Percentiles rank a stretch among this genome's conserved stretches.
These are phyloP conservation scores for Collybia sordida DNA, from an alignment of 768 basidiomycete species.

Conservation along the genomic window DNA sequence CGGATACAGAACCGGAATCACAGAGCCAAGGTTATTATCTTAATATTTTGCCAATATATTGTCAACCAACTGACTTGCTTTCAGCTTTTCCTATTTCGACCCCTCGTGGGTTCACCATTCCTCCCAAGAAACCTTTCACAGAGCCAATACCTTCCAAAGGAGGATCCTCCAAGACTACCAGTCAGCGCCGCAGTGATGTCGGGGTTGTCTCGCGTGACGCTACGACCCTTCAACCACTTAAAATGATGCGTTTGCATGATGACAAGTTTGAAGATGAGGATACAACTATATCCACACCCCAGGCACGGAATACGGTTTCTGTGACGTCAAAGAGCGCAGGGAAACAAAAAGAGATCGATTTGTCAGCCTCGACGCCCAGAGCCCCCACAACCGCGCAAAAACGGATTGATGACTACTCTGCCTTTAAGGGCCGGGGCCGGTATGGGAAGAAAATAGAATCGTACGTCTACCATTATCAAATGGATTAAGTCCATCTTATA, in stretches of 20 bases:
- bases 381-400: slow-evolving; percentile 11
- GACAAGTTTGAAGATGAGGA: neutral
- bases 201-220: slow-evolving; percentile 12
- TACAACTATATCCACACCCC: neutral
- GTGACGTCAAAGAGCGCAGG: neutral
- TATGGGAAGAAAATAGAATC: slow-evolving; percentile 40
- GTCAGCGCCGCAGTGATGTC: neutral
- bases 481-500: neutral
- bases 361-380: too few species aligned
- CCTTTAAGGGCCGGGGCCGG: slow-evolving; percentile 59
- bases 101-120: neutral
- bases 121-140: slow-evolving; percentile 2
- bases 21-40: slow-evolving; percentile 15
- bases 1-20: slow-evolving; percentile 19
- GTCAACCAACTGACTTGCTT: too few species aligned
- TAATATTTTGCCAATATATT: too few species aligned
- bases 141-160: neutral
- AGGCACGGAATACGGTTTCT: neutral
- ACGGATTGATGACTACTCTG: slow-evolving; percentile 38
- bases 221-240: slow-evolving; percentile 11
- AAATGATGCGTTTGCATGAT: slow-evolving; percentile 12
- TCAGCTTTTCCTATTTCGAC: too few species aligned
- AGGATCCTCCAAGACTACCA: neutral
- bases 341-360: neutral
- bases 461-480: slow-evolving; percentile 21